Base-by-base conservation (phyloP, 2,329 filamentous ascomycete genomes). In the Lachnellula occidentalis region DNA sequence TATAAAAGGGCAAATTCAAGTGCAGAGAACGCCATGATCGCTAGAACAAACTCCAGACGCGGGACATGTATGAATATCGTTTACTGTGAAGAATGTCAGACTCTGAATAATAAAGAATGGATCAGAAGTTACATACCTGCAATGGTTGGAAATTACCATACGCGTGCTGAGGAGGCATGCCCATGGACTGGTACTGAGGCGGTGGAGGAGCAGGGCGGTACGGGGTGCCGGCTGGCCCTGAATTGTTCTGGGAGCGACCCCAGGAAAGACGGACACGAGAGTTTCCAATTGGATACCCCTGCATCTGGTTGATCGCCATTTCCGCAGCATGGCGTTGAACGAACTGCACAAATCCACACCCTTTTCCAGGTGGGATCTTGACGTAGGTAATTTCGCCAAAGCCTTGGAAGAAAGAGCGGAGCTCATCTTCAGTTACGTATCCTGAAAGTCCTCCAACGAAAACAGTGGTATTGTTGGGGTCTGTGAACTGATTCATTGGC, bases 241-340 rank as follows among this genome's bases (percentile, higher is more conserved):
- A 97, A 80, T 99, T 99, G 84, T 97, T 99, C 80, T 99, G 94
- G 53, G 89, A 95, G 61, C 94, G 89, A 61, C 94, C 94, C 94
- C 94, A 99, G 72, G 90, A 96, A 64, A 99, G 82, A 67, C 94
- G 91, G 57, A 99, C 94, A 63, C 94, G 91, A 46, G 92, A 97
- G 80, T 99, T 99, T 53, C 94, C 94, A 68, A 99, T 99, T 22
- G 94, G 94, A 72, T 99, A 99, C 58, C 94, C 94, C 76, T 99
- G 94, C 94, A 99, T 99, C 76, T 99, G 94, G 77, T 99, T 99
- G 82, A 99, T 99, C 64, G 94, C 94, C 94, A 99, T 99, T 78
- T 99, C 94, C 14, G 94, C 94, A 51, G 94, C 94, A 69, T 99
- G 94, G 63, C 94, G 91, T 77, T 99, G 94, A 54, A 99, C 94